Evolutionary conservation across 805 yeast species (phyloP).

Genomic region (Myxozyma lipomycoides): DNA sequence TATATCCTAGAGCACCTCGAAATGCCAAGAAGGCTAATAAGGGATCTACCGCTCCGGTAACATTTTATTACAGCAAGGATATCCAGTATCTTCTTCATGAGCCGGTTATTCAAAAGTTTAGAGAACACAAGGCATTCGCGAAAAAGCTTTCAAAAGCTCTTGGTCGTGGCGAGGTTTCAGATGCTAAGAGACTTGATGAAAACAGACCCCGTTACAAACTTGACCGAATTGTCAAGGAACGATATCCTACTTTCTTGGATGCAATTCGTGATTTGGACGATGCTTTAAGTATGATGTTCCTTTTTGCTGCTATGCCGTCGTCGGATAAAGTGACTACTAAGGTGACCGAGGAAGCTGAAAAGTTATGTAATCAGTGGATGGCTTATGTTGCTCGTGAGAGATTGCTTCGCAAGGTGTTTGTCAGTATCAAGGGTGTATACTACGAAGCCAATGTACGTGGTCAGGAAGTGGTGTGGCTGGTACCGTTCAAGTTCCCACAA

Average conservation of each 20-base stretch:
- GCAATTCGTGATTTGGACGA: slow-evolving; percentile 92
- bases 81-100: slow-evolving; percentile 93
- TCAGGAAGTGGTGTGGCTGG: slow-evolving; percentile 92
- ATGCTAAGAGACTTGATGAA: slow-evolving; percentile 80
- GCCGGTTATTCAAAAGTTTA: slow-evolving; percentile 83
- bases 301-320: slow-evolving; percentile 93
- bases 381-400: slow-evolving; percentile 88
- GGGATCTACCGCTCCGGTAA: slow-evolving; percentile 94
- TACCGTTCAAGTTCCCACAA: slow-evolving; percentile 95
- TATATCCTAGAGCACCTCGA: slow-evolving; percentile 94
- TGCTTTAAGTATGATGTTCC: slow-evolving; percentile 88
- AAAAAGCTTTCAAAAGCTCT: slow-evolving; percentile 84
- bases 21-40: slow-evolving; percentile 95
- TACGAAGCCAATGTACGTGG: slow-evolving; percentile 88
- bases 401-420: slow-evolving; percentile 80
- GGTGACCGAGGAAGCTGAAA: slow-evolving; percentile 83
- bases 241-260: slow-evolving; percentile 91
- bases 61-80: slow-evolving; percentile 91
- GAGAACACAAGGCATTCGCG: slow-evolving; percentile 93
- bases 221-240: slow-evolving; percentile 87
- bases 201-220: slow-evolving; percentile 79
- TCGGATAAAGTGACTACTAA: slow-evolving; percentile 74
- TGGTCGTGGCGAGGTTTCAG: slow-evolving; percentile 85
- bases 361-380: slow-evolving; percentile 88
- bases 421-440: slow-evolving; percentile 94